Evolutionary conservation across 768 basidiomycete species (phyloP), one percentile per base, ranked within the genome.

Genomic region (Amanita phalloides): DNA sequence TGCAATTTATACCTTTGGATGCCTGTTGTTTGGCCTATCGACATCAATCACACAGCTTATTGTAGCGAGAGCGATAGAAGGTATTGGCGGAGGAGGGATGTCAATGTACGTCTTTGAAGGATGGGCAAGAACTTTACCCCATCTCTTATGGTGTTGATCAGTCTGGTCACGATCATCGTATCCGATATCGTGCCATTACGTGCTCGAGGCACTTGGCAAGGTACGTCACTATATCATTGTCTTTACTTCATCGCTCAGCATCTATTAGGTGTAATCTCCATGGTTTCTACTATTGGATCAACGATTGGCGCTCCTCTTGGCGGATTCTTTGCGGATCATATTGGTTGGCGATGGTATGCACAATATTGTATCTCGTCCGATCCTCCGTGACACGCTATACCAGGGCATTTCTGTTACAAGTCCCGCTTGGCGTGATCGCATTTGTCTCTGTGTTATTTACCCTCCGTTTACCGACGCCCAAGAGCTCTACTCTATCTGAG

Each of bases 131-230:
- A 25, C 23, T 25, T 25, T 25, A 25, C 23, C 4, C 4, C 23
- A 25, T 25, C 23, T 25, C 26, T 14, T 33, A 9, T n/a, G 8
- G 5, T 17, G 13, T 20, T 36, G 20, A 49, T 45, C 45, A 82
- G 81, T 1, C 66, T 84, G 26, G 76, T 75, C 14, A 78, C 76
- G 49, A 84, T 86, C 51, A 74, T 84, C 36, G 72, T 84, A 63
- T 82, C 80, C 3, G 84, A 84, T 56, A 67, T 84, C 14, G 76
- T 83, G 0, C 79, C 82, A 0, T 67, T 84, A 45, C 71, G 82
- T 2, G 71, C 71, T 21, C 69, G 82, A 46, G 84, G 84, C 20
- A 83, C 80, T 17, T 82, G 81, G 76, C 82, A 84, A 75, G 83
- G 80, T 73, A 21, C 4, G 42, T 41, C 20, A n/a, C 32, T 21